Evolutionary conservation across 176 grass and related monocot species (phyloP), one percentile per base, ranked within the genome.

Genomic region (Triticum monococcum): DNA sequence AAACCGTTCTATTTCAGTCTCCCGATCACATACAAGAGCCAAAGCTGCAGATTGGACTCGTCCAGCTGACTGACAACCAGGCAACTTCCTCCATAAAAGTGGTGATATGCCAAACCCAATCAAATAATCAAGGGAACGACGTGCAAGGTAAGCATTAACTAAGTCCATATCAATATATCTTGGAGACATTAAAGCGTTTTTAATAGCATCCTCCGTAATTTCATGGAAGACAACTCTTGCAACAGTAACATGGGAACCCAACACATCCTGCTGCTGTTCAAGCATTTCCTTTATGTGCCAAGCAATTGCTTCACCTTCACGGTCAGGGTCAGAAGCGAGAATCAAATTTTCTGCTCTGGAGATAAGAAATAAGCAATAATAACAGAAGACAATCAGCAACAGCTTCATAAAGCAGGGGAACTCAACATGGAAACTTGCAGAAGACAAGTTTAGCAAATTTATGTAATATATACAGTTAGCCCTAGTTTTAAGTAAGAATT

Each of bases 281-380:
- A 98, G 90, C 93, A 98, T 98, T 90, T 98, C 96, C 79, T 86
- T 89, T 78, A 98, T 91, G 88, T 98, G 96, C 93, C 92, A 98
- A 81, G 96, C 87, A 86, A 98, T 98, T 72, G 96, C 96, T 89
- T 98, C 96, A 79, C 96, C 96, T 91, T 98, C 93, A 90, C 96
- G 93, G 38, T 98, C 96, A 84, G 96, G 96, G 94, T 98, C 96
- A 68, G 96, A 98, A 81, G 96, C 96, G 86, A 98, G 88, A 87
- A 98, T 96, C 73, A 98, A 87, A 73, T 94, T 92, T 89, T 96
- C 86, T 87, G 96, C 92, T 89, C 96, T 98, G 85, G 83, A 72
- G 4, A 83, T 79, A 77, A 85, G 64, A 75, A 54, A 70, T 20
- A 7, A 48, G 28, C 22, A 84, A n/a, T 64, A n/a, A 54, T 54